phyloP scores from a whole-genome alignment of 805 yeast genomes.

The Pichia scutulata region DNA sequence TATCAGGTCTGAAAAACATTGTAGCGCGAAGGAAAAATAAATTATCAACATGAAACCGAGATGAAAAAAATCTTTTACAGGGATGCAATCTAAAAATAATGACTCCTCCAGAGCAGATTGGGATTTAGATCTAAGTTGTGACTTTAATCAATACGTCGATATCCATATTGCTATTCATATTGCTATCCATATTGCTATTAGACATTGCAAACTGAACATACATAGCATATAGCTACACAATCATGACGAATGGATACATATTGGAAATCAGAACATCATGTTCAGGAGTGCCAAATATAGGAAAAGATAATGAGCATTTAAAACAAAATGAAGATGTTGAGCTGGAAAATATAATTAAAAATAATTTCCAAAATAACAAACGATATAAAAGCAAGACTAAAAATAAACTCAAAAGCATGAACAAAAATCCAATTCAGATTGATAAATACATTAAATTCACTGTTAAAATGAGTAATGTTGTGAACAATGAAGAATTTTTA shows the following conservation, averaged over 20 bases:
- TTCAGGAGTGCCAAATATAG: neutral
- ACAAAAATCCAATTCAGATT: neutral
- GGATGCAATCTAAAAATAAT: neutral
- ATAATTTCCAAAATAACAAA: neutral
- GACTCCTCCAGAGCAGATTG: neutral
- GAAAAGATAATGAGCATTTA: neutral
- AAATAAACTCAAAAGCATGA: neutral
- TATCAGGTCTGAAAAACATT: too few species aligned
- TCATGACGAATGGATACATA: conserved; percentile 21
- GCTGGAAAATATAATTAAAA: neutral
- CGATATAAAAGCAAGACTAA: neutral
- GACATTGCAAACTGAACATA: neutral
- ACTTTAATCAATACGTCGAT: neutral
- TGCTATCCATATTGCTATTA: too few species aligned
- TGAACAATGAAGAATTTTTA: neutral
- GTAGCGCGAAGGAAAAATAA: too few species aligned
- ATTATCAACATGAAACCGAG: neutral
- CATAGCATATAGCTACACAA: neutral
- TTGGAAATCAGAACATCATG: conserved; percentile 22
- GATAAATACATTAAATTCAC: conserved; percentile 15
- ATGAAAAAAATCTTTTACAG: neutral
- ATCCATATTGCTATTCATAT: neutral
- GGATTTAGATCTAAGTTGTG: neutral
- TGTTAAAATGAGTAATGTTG: conserved; percentile 2
- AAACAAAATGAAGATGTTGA: neutral